Conservation (phyloP, 768 basidiomycete species). For the Boletus rubroflammeus region DNA sequence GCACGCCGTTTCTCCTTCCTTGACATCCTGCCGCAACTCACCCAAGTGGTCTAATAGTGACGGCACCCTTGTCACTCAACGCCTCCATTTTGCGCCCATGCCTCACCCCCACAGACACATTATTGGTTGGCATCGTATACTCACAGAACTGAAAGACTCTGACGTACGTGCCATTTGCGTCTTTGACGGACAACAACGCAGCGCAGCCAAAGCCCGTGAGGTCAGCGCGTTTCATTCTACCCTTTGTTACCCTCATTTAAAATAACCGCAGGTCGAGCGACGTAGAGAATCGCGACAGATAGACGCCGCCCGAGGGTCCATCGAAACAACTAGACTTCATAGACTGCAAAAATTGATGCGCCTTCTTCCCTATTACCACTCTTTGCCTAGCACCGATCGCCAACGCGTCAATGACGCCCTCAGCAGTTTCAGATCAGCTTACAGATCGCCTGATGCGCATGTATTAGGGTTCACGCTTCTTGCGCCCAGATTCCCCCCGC, state of each 20-base stretch:
- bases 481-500: slow-evolving; percentile 3
- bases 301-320: slow-evolving; percentile 46
- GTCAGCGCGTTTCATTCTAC: slow-evolving; percentile 35
- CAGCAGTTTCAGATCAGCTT: slow-evolving; percentile 5
- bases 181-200: slow-evolving; percentile 73
- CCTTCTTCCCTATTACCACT: slow-evolving; percentile 38
- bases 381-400: slow-evolving; percentile 30
- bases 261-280: slow-evolving; percentile 46
- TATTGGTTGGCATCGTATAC: slow-evolving; percentile 72
- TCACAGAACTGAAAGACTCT: slow-evolving; percentile 55
- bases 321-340: slow-evolving; percentile 56
- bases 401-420: slow-evolving; percentile 30
- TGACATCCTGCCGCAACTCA: neutral
- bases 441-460: slow-evolving; percentile 11
- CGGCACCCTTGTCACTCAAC: slow-evolving; percentile 81
- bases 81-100: slow-evolving; percentile 67
- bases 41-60: slow-evolving; percentile 46
- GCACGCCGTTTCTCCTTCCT: slow-evolving; percentile 9
- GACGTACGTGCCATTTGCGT: slow-evolving; percentile 66
- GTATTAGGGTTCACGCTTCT: slow-evolving; percentile 16
- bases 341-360: slow-evolving; percentile 46
- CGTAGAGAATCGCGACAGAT: slow-evolving; percentile 49
- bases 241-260: neutral
- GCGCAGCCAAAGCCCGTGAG: slow-evolving; percentile 66
- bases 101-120: slow-evolving; percentile 69